Base-by-base conservation (phyloP, 202 grass and related monocot genomes). In the Saccharum hybrid region DNA sequence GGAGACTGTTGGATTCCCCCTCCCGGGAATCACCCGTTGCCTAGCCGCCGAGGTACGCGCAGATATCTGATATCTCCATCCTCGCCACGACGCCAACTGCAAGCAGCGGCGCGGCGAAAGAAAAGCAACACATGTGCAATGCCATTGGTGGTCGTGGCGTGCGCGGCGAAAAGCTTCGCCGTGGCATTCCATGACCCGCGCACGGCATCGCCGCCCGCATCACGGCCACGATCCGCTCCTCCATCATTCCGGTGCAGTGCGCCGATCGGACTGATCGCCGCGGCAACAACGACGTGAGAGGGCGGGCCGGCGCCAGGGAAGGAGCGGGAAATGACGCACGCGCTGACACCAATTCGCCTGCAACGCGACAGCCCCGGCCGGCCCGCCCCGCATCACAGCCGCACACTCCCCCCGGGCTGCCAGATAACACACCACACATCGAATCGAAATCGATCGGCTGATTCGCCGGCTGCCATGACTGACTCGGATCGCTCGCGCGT, bases 341-440 rank as follows among this genome's bases (percentile, higher is more conserved):
- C 76, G 71, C 73, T 90, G 88, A 90, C 88, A 84, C 84, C 80
- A 90, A 90, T 87, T 90, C 84, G 21, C 43, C 71, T 18, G 76
- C 84, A 86, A 87, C 5, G 54, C 81, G 84, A 84, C 88, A 71
- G 52, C 34, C 30, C 7, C 8, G 5, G 5, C 26, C 11, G 63
- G 63, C 33, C 22, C 79, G 79, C 28, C 61, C 79, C 68, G 68
- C 74, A 46, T 79, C 83, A 41, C 46, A 34, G 28, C 30, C 82
- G 7, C 82, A 16, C 74, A 19, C 23, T 66, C 8, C 46, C 46
- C 13, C 46, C 46, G 38, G 46, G 46, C 46, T 1, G 46, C 22
- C 76, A 52, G 46, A 71, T 33, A 38, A 38, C 54, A 10, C 9
- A 52, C 1, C 49, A 51, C 48, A 18, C 48, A n/a, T 56, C 18